phyloP scores from a whole-genome alignment of 768 basidiomycete species.

The Lentinula lateritia region DNA sequence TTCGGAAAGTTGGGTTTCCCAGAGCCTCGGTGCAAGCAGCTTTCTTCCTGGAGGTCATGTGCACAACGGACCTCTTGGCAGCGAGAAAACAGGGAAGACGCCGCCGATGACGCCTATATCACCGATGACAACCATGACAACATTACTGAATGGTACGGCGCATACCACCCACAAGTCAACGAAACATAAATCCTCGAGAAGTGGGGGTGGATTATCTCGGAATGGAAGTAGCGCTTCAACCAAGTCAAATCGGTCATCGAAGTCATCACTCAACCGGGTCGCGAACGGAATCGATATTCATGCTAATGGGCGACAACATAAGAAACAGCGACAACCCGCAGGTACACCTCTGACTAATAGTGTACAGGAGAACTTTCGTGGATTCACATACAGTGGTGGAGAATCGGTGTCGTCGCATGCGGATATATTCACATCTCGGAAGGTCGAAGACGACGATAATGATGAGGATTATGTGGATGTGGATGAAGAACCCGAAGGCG shows the following conservation, averaged over 20 bases:
- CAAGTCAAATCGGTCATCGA: background rate
- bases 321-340: constrained; percentile 38
- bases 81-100: constrained; percentile 30
- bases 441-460: constrained; percentile 30
- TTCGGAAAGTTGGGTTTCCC: constrained; percentile 48
- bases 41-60: constrained; percentile 32
- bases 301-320: constrained; percentile 45
- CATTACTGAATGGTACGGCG: background rate
- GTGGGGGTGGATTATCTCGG: constrained; percentile 6
- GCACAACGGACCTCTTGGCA: constrained; percentile 76
- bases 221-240: background rate
- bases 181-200: constrained; percentile 7
- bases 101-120: constrained; percentile 6
- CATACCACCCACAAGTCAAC: background rate
- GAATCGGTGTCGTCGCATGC: constrained; percentile 53
- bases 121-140: constrained; percentile 1
- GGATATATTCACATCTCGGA: constrained; percentile 25
- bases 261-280: constrained; percentile 8
- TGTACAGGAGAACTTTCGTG: constrained; percentile 95
- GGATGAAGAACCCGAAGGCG: constrained; percentile 45
- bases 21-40: constrained; percentile 28
- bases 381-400: constrained; percentile 84
- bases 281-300: constrained; percentile 49
- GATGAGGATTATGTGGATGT: constrained; percentile 16
- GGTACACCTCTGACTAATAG: constrained; percentile 75